Percentiles rank a stretch among this genome's conserved stretches.
These are phyloP conservation scores for Pilobolus umbonatus DNA, from an alignment of 192 early-diverging fungal species.

Conservation along the genomic window DNA sequence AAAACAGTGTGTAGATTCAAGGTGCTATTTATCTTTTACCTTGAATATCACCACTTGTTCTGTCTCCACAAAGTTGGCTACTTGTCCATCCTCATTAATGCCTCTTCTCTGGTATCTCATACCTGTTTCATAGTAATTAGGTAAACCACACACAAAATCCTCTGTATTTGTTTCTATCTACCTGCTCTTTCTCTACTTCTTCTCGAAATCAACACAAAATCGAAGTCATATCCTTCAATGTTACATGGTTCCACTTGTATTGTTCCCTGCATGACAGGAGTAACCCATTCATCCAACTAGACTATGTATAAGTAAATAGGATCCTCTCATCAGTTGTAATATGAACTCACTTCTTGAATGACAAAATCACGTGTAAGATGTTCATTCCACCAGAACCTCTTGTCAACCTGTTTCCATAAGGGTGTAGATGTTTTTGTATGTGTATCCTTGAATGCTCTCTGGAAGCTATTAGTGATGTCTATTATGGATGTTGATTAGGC, in stretches of 20 bases:
- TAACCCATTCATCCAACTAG: slow-evolving; percentile 47
- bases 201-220: slow-evolving; percentile 65
- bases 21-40: slow-evolving; percentile 13
- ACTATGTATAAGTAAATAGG: not conserved
- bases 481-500: not conserved
- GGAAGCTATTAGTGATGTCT: slow-evolving; percentile 42
- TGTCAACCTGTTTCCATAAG: slow-evolving; percentile 26
- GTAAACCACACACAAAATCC: slow-evolving; percentile 1
- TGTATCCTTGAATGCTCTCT: slow-evolving; percentile 26
- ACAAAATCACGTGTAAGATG: slow-evolving; percentile 40
- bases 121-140: slow-evolving; percentile 38
- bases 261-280: slow-evolving; percentile 67
- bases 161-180: not conserved
- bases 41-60: slow-evolving; percentile 81
- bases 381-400: slow-evolving; percentile 62
- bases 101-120: slow-evolving; percentile 89
- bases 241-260: slow-evolving; percentile 60
- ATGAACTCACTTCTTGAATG: slow-evolving; percentile 32
- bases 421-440: not conserved
- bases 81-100: slow-evolving; percentile 77
- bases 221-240: slow-evolving; percentile 54
- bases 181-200: slow-evolving; percentile 56
- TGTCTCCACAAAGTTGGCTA: slow-evolving; percentile 96
- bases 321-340: not conserved
- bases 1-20: not conserved